Conservation (phyloP, 139 green algal species). For the Zygnema circumcarinatum region DNA sequence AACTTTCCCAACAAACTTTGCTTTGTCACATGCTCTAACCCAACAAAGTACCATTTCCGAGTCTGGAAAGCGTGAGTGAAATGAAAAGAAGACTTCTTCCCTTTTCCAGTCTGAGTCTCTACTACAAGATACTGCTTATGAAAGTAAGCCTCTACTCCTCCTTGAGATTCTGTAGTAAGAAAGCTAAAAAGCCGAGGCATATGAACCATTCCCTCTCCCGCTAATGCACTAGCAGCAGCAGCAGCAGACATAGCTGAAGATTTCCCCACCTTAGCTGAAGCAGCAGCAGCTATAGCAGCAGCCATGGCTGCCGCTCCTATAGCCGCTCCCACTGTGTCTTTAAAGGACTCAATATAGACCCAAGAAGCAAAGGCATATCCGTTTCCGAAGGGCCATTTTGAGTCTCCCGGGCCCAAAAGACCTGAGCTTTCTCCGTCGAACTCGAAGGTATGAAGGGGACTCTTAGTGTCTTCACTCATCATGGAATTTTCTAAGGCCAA, state of each 20-base stretch:
- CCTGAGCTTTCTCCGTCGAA: constrained; percentile 61
- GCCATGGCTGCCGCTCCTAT: constrained; percentile 47
- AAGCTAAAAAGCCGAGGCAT: constrained; percentile 67
- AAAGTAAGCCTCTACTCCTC: constrained; percentile 64
- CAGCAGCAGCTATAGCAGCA: constrained; percentile 1
- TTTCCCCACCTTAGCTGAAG: constrained; percentile 13
- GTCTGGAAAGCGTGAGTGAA: constrained; percentile 52
- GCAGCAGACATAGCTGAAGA: constrained; percentile 19
- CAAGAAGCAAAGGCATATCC: constrained; percentile 62
- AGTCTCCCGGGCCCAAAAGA: constrained; percentile 56
- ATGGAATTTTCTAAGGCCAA: constrained; percentile 36
- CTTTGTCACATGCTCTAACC: constrained; percentile 44
- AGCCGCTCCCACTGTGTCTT: constrained; percentile 11
- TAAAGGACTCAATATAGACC: constrained; percentile 60
- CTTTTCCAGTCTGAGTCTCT: constrained; percentile 24
- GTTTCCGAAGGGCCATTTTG: constrained; percentile 60
- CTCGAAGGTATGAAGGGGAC: constrained; percentile 51
- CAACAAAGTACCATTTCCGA: constrained; percentile 58
- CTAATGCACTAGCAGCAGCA: constrained; percentile 33
- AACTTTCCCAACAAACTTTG: not conserved
- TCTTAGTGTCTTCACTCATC: constrained; percentile 26
- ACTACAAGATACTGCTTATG: constrained; percentile 60
- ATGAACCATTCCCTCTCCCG: constrained; percentile 49
- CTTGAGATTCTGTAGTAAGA: constrained; percentile 50
- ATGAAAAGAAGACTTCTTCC: constrained; percentile 51